A percentile compares a stretch with the other conserved stretches of the same genome.
Evolutionary conservation across 495 filamentous ascomycete genomes (phyloP).

Genomic region (Zalerion maritima): DNA sequence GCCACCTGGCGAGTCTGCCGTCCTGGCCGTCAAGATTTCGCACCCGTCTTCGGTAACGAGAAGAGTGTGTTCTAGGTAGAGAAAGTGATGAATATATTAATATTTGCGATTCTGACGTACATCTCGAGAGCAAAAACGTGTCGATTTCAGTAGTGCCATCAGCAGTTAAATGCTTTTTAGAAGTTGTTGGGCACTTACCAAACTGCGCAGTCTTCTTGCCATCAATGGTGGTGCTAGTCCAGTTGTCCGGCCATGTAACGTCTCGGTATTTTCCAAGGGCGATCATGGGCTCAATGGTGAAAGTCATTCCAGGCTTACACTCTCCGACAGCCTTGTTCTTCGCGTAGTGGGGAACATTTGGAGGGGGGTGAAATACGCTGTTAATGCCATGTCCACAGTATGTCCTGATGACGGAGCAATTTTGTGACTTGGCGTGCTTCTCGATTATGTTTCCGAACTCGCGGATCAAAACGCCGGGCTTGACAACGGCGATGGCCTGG

Average conservation of each 20-base stretch:
- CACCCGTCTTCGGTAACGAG: slow-evolving; percentile 89
- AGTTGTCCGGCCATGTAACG: slow-evolving; percentile 81
- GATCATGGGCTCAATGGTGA: slow-evolving; percentile 91
- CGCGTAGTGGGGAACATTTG: slow-evolving; percentile 76
- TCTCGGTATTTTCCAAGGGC: slow-evolving; percentile 67
- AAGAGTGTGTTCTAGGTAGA: slow-evolving; percentile 64
- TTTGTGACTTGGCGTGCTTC: slow-evolving; percentile 62
- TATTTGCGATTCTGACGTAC: no score
- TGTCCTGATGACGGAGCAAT: slow-evolving; percentile 74
- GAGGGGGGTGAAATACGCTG: slow-evolving; percentile 67
- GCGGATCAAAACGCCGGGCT: slow-evolving; percentile 73
- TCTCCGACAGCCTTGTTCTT: slow-evolving; percentile 84
- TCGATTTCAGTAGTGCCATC: no score
- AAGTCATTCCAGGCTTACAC: slow-evolving; percentile 81
- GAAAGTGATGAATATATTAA: slow-evolving; percentile 3
- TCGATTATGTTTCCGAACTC: slow-evolving; percentile 76
- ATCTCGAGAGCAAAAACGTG: no score
- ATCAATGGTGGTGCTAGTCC: slow-evolving; percentile 75
- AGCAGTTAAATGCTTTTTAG: no score
- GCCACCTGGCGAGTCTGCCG: slow-evolving; percentile 71
- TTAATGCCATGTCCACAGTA: slow-evolving; percentile 88
- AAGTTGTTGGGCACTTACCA: slow-evolving; percentile 34
- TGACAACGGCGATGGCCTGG: slow-evolving; percentile 72
- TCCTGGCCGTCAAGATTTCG: slow-evolving; percentile 79
- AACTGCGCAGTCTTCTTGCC: slow-evolving; percentile 77